These are phyloP conservation scores for Mycena venus DNA, from an alignment of 768 basidiomycete genomes.

Conservation along the genomic window DNA sequence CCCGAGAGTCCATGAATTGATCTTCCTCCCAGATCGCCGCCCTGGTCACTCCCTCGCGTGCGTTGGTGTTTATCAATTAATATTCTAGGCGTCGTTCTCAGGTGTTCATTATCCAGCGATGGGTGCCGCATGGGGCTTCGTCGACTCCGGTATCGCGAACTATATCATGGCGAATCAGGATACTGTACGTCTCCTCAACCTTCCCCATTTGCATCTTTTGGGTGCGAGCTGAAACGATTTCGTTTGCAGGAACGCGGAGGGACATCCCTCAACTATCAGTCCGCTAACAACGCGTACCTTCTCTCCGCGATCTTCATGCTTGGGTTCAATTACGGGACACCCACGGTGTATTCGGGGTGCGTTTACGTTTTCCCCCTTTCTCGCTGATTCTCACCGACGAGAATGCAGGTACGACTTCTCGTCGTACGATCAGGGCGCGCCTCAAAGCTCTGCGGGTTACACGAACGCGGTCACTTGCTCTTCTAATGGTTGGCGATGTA, in stretches of 20 bases:
- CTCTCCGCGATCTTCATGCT: conserved; percentile 37
- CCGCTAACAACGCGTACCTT: conserved; percentile 35
- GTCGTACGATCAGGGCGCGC: conserved; percentile 27
- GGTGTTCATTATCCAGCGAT: conserved; percentile 20
- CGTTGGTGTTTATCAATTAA: neutral
- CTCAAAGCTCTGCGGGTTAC: conserved; percentile 31
- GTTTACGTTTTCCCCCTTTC: neutral
- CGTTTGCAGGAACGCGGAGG: conserved; percentile 36
- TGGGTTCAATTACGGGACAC: conserved; percentile 37
- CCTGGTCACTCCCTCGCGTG: conserved; percentile 35
- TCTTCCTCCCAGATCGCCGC: conserved; percentile 24
- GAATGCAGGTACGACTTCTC: conserved; percentile 12
- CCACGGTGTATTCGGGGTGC: conserved; percentile 37
- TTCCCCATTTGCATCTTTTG: neutral
- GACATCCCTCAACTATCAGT: conserved; percentile 29
- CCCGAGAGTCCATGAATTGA: neutral
- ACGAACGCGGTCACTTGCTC: conserved; percentile 37
- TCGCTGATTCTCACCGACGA: neutral
- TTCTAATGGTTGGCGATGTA: conserved; percentile 38
- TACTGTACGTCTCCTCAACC: conserved; percentile 14
- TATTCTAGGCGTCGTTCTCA: neutral
- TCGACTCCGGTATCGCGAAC: conserved; percentile 31
- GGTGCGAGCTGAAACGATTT: no score
- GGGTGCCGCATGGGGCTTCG: conserved; percentile 37
- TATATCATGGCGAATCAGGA: conserved; percentile 39